Evolutionary conservation across 495 filamentous ascomycete genomes (phyloP).

Genomic region (Aspergillus funiculosus): DNA sequence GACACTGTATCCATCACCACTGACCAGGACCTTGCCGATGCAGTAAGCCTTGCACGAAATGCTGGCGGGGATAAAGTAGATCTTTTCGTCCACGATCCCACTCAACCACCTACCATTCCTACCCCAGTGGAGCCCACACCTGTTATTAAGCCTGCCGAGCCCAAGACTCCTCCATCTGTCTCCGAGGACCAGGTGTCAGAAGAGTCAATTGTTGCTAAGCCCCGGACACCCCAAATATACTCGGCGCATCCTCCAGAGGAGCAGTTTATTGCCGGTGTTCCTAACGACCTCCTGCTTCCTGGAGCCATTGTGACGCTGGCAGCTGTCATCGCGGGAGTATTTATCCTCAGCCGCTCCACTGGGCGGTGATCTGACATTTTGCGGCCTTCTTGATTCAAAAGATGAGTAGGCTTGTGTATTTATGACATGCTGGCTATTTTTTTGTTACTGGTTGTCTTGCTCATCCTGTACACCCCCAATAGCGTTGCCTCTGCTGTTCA

Average conservation of each 20-base stretch:
- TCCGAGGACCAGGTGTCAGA: slow-evolving; percentile 35
- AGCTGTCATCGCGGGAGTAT: slow-evolving; percentile 88
- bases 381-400: neutral
- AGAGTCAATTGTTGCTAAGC: slow-evolving; percentile 47
- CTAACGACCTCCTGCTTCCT: slow-evolving; percentile 89
- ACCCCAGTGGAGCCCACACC: slow-evolving; percentile 65
- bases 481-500: too few species aligned
- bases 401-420: slow-evolving; percentile 10
- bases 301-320: slow-evolving; percentile 93
- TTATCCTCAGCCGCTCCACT: slow-evolving; percentile 75
- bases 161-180: slow-evolving; percentile 52
- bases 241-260: slow-evolving; percentile 52
- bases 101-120: slow-evolving; percentile 65
- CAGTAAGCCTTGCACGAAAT: slow-evolving; percentile 74
- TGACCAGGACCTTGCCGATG: slow-evolving; percentile 86
- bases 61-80: slow-evolving; percentile 86
- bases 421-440: slow-evolving; percentile 13
- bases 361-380: slow-evolving; percentile 47
- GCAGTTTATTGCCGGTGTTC: slow-evolving; percentile 82
- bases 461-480: slow-evolving; percentile 18
- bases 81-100: slow-evolving; percentile 91
- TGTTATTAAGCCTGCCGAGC: slow-evolving; percentile 51
- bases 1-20: slow-evolving; percentile 98
- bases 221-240: slow-evolving; percentile 25
- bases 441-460: slow-evolving; percentile 13